Evolutionary conservation across 169 alveolate species (phyloP).

Genomic region (Plasmodium falciparum): DNA sequence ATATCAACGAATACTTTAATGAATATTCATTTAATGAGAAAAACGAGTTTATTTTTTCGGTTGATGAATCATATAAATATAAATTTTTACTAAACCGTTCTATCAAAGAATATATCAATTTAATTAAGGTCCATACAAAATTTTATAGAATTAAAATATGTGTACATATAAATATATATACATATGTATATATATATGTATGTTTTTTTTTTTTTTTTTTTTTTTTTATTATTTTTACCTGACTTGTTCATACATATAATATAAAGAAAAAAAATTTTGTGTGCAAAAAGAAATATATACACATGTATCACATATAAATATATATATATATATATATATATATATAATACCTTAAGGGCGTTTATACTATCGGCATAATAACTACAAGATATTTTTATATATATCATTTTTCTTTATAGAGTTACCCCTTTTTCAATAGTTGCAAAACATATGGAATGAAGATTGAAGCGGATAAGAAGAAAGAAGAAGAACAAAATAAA

Average conservation of each 20-base stretch:
- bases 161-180: no score
- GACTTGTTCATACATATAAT: no score
- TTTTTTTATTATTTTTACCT: no score
- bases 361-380: neutral
- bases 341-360: neutral
- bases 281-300: no score
- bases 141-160: neutral
- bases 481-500: constrained; percentile 44
- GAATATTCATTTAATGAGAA: constrained; percentile 68
- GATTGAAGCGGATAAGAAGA: constrained; percentile 71
- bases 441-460: constrained; percentile 76
- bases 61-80: constrained; percentile 38
- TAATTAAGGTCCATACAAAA: constrained; percentile 40
- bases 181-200: no score
- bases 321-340: no score
- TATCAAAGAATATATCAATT: constrained; percentile 45
- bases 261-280: no score
- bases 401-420: neutral
- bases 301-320: no score
- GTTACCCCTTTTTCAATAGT: constrained; percentile 49
- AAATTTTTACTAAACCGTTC: constrained; percentile 55
- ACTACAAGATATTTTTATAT: no score
- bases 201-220: no score
- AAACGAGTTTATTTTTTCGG: constrained; percentile 56
- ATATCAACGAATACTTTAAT: constrained; percentile 63